These are phyloP conservation scores for Vigna hirtella DNA, from an alignment of 306 rosid genomes.

Conservation along the genomic window DNA sequence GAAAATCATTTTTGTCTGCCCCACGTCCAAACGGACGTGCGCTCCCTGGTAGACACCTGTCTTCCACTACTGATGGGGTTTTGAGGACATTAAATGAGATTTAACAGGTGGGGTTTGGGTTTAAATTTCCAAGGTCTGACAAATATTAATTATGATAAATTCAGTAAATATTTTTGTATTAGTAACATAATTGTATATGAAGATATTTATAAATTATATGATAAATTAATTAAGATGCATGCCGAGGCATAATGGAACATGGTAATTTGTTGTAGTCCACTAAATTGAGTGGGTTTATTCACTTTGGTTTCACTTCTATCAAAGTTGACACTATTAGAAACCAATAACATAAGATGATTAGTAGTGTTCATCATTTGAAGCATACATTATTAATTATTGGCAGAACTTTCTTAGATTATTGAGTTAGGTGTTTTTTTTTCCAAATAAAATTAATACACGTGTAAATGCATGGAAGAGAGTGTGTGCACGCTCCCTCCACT, in stretches of 20 bases:
- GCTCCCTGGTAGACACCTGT: no score
- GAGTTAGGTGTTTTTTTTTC: background rate
- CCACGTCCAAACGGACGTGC: no score
- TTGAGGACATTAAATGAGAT: no score
- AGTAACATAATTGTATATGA: no score
- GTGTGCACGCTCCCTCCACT: conserved; percentile 21
- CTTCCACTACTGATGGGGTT: no score
- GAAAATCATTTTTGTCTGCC: no score
- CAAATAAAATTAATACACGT: background rate
- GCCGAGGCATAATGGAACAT: background rate
- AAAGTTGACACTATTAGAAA: conserved; percentile 36
- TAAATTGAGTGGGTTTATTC: conserved; percentile 42
- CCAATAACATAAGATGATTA: conserved; percentile 13
- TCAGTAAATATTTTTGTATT: no score
- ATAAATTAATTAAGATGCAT: background rate
- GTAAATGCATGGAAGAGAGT: conserved; percentile 9
- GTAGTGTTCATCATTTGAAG: conserved; percentile 39
- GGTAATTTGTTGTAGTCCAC: conserved; percentile 53
- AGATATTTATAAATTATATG: background rate
- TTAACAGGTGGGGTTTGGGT: no score
- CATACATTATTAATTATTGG: background rate
- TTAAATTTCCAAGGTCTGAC: no score
- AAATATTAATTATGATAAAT: no score
- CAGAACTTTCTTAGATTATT: background rate
- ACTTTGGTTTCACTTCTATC: conserved; percentile 20